phyloP scores from a whole-genome alignment of 1,284 basidiomycete genomes.

The Cystobasidiaceae sp. region DNA sequence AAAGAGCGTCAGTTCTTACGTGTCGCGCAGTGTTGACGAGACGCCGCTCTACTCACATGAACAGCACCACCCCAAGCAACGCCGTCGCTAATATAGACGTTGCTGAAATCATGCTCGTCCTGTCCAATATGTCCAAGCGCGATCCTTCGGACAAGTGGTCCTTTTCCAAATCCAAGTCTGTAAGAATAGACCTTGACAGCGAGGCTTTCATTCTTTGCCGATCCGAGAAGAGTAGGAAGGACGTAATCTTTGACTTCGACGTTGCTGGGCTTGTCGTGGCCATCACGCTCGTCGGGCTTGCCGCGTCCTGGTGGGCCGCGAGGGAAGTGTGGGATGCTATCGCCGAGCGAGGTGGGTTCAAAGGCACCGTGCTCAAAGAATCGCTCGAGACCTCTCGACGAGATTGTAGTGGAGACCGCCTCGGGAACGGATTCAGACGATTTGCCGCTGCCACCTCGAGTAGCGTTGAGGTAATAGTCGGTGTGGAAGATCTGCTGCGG shows the following conservation, averaged over 20 bases:
- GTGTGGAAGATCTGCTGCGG: slow-evolving; percentile 40
- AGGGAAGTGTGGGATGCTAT: slow-evolving; percentile 16
- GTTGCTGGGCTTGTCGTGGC: neutral
- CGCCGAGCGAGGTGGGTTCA: slow-evolving; percentile 13
- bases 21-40: no score
- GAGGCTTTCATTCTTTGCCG: slow-evolving; percentile 39
- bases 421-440: neutral
- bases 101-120: slow-evolving; percentile 24
- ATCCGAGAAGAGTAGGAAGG: slow-evolving; percentile 40
- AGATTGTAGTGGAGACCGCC: neutral
- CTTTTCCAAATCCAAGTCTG: slow-evolving; percentile 35
- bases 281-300: neutral
- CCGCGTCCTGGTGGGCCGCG: slow-evolving; percentile 18
- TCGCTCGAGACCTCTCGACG: neutral
- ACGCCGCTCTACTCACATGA: slow-evolving; percentile 36
- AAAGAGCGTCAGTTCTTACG: no score
- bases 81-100: slow-evolving; percentile 35
- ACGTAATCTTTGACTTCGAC: slow-evolving; percentile 39
- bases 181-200: slow-evolving; percentile 38
- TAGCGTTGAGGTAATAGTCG: slow-evolving; percentile 38
- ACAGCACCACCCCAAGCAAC: slow-evolving; percentile 40
- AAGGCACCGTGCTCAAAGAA: no score
- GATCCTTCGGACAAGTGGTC: slow-evolving; percentile 34
- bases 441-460: slow-evolving; percentile 2
- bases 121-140: slow-evolving; percentile 30